Percentiles rank a stretch among this genome's conserved stretches.
phyloP scores from a whole-genome alignment of 2,329 filamentous ascomycete genomes.

The Periconia sp. region DNA sequence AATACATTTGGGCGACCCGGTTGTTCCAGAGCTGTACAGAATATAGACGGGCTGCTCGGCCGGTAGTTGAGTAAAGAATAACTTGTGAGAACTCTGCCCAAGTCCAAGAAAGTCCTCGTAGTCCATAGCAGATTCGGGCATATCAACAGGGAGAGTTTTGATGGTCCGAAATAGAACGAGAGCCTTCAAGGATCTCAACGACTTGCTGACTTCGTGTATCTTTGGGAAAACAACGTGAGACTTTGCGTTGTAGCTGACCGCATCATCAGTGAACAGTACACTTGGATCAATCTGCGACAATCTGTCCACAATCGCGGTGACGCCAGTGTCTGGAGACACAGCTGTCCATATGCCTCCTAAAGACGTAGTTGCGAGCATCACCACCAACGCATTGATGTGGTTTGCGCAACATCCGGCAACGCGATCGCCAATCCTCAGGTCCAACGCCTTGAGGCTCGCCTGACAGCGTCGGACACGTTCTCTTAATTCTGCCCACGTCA shows the following conservation, averaged over 20 bases:
- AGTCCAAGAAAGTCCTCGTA: slow-evolving; percentile 43
- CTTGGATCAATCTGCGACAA: slow-evolving; percentile 83
- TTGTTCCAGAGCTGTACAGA: slow-evolving; percentile 91
- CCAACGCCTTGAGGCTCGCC: slow-evolving; percentile 69
- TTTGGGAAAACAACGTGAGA: slow-evolving; percentile 81
- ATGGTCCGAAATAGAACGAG: slow-evolving; percentile 78
- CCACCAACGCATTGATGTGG: slow-evolving; percentile 83
- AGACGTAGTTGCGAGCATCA: slow-evolving; percentile 82
- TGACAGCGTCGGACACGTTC: slow-evolving; percentile 78
- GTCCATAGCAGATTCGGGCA: slow-evolving; percentile 39
- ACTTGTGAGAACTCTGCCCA: slow-evolving; percentile 45
- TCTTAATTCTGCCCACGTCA: slow-evolving; percentile 81
- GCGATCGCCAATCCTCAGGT: slow-evolving; percentile 66
- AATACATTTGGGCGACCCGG: slow-evolving; percentile 86
- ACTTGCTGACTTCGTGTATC: slow-evolving; percentile 74
- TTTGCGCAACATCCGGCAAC: slow-evolving; percentile 84
- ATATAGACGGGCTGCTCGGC: slow-evolving; percentile 93
- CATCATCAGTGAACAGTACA: slow-evolving; percentile 86
- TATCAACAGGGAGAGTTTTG: slow-evolving; percentile 50
- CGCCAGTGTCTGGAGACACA: slow-evolving; percentile 89
- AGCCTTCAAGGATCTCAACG: slow-evolving; percentile 69
- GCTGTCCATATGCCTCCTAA: slow-evolving; percentile 94
- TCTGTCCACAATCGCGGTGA: slow-evolving; percentile 87
- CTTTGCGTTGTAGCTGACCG: slow-evolving; percentile 89
- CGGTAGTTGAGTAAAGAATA: slow-evolving; percentile 74